Evolutionary conservation across 1,284 basidiomycete species (phyloP).

Genomic region (Cryptococcus sp.): DNA sequence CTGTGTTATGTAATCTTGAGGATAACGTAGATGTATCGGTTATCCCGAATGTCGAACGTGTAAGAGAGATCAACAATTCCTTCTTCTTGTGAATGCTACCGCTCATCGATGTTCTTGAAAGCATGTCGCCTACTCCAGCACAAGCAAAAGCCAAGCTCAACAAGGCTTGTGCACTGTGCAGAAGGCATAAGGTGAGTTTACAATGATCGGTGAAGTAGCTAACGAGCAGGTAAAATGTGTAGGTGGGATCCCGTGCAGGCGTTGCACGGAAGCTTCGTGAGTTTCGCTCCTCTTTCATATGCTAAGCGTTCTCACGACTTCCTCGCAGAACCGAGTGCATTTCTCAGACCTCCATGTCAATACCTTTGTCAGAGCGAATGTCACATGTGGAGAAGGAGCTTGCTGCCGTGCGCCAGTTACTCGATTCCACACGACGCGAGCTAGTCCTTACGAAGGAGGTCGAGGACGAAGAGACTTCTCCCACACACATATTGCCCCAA

Average conservation of each 20-base stretch:
- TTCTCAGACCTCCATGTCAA: neutral
- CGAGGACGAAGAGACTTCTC: neutral
- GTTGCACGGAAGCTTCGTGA: neutral
- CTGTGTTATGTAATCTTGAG: too few species aligned
- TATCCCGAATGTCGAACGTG: too few species aligned
- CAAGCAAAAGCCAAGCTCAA: too few species aligned
- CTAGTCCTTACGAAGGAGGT: neutral
- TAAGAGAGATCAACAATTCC: too few species aligned
- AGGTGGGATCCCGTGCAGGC: neutral
- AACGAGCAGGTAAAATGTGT: neutral
- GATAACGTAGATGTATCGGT: too few species aligned
- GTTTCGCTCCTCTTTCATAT: neutral
- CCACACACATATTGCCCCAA: neutral
- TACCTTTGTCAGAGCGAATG: neutral
- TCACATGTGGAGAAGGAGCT: neutral
- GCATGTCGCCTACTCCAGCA: too few species aligned
- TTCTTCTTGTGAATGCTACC: too few species aligned
- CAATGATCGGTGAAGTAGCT: neutral
- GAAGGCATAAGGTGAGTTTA: neutral
- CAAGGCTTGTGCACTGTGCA: constrained; percentile 1
- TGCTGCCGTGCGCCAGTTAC: neutral
- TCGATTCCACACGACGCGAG: neutral
- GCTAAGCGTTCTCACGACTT: too few species aligned
- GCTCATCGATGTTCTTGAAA: too few species aligned
- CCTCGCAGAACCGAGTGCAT: neutral